These are phyloP conservation scores for Coemansia sp. DNA, from an alignment of 192 early-diverging fungal genomes.

Conservation along the genomic window DNA sequence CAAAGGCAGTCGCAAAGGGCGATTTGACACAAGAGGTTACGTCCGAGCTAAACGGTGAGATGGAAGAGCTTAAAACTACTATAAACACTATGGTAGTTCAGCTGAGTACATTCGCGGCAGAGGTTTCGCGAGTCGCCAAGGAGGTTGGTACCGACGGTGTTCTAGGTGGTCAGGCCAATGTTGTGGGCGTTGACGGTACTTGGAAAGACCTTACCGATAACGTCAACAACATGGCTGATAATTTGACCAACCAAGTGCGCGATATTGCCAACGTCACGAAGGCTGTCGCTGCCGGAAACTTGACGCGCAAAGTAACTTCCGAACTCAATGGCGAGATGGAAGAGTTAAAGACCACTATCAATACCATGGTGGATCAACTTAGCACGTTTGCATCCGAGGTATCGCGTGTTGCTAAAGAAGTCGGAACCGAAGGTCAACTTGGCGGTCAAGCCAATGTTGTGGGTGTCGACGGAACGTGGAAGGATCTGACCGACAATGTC, in stretches of 20 bases:
- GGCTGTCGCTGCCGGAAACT: constrained; percentile 59
- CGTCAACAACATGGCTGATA: constrained; percentile 68
- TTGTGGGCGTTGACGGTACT: constrained; percentile 59
- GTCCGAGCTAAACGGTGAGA: constrained; percentile 62
- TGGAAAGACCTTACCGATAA: constrained; percentile 67
- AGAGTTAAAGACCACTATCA: constrained; percentile 61
- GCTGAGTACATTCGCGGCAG: constrained; percentile 60
- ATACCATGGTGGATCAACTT: constrained; percentile 69
- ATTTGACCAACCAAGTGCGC: constrained; percentile 65
- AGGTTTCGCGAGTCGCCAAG: constrained; percentile 62
- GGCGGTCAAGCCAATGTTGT: constrained; percentile 68
- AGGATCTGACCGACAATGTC: constrained; percentile 70
- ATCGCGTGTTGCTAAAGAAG: constrained; percentile 65
- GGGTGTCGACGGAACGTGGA: constrained; percentile 69
- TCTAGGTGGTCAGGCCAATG: constrained; percentile 58
- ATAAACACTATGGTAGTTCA: constrained; percentile 68
- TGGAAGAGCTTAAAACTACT: constrained; percentile 62
- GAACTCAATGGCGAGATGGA: constrained; percentile 59
- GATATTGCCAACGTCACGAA: constrained; percentile 63
- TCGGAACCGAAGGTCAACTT: constrained; percentile 70
- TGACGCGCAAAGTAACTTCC: constrained; percentile 56
- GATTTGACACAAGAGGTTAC: constrained; percentile 61
- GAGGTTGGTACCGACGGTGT: constrained; percentile 62
- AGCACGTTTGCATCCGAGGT: constrained; percentile 68
- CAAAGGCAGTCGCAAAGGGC: constrained; percentile 63